Conservation (phyloP, 208 protist genomes). For the Trypanosoma avium region DNA sequence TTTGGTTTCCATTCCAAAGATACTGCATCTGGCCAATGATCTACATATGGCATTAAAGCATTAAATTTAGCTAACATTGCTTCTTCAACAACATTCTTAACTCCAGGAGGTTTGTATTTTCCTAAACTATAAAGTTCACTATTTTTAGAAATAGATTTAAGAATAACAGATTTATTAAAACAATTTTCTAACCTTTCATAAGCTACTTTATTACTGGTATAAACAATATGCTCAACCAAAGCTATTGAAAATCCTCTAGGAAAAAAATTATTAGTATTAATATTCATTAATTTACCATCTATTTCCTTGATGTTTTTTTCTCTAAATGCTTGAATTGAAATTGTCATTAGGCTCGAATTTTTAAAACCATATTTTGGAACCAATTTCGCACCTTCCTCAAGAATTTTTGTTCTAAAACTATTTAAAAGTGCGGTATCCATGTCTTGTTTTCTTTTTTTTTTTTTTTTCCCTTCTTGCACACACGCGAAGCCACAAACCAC, state of each 20-base stretch:
- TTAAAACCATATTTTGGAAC: conserved; percentile 44
- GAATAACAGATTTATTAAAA: conserved; percentile 56
- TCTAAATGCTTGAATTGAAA: background rate
- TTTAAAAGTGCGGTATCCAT: background rate
- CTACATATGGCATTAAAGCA: conserved; percentile 36
- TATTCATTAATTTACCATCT: background rate
- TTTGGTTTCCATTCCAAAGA: conserved; percentile 53
- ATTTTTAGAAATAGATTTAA: conserved; percentile 49
- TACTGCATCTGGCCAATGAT: conserved; percentile 64
- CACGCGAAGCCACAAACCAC: too few species aligned
- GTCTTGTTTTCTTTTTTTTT: too few species aligned
- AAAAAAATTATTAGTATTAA: conserved; percentile 43
- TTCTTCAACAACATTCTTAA: conserved; percentile 43
- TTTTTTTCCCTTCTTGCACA: too few species aligned
- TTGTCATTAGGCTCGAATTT: conserved; percentile 32
- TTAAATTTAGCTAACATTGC: conserved; percentile 55
- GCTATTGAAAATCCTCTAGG: conserved; percentile 55
- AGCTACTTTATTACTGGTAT: conserved; percentile 36
- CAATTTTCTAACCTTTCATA: conserved; percentile 42
- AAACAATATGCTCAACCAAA: conserved; percentile 67
- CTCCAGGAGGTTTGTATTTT: conserved; percentile 36
- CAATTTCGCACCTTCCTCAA: conserved; percentile 40
- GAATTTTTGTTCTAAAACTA: conserved; percentile 25
- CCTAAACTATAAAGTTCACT: conserved; percentile 49
- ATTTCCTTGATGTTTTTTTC: background rate